Evolutionary conservation across 768 basidiomycete genomes (phyloP).

Genomic region (Tephrocybe rancida): DNA sequence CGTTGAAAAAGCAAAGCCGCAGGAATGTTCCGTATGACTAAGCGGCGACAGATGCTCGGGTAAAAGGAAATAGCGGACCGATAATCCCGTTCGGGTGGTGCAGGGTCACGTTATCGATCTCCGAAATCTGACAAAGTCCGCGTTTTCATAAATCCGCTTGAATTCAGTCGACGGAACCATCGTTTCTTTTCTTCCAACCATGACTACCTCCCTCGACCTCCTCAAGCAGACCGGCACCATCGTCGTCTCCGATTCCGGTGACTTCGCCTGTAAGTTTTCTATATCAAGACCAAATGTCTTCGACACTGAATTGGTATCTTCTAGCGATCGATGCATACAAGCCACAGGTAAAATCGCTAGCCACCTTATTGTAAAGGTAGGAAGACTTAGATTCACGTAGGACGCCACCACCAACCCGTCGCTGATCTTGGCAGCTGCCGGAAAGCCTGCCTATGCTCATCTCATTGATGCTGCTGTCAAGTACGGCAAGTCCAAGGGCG

Average conservation of each 20-base stretch:
- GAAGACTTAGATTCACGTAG: slow-evolving; percentile 40
- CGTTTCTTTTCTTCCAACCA: slow-evolving; percentile 33
- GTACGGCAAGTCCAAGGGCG: slow-evolving; percentile 81
- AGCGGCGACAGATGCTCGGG: too few species aligned
- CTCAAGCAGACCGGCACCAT: slow-evolving; percentile 93
- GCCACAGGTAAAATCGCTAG: slow-evolving; percentile 63
- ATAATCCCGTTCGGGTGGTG: not conserved
- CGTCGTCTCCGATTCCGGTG: slow-evolving; percentile 97
- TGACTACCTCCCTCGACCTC: slow-evolving; percentile 79
- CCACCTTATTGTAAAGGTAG: not conserved
- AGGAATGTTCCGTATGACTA: too few species aligned
- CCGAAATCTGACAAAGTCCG: slow-evolving; percentile 12
- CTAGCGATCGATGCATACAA: slow-evolving; percentile 95
- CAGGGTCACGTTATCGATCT: slow-evolving; percentile 16
- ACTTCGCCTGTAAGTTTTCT: slow-evolving; percentile 73
- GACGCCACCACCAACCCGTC: slow-evolving; percentile 99
- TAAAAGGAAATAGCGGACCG: not conserved
- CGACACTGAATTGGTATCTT: slow-evolving; percentile 5
- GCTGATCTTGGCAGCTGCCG: slow-evolving; percentile 89
- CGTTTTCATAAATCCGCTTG: slow-evolving; percentile 11
- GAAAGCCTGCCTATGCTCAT: slow-evolving; percentile 82
- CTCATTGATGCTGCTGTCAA: slow-evolving; percentile 77
- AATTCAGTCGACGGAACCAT: not conserved
- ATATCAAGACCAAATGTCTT: slow-evolving; percentile 23
- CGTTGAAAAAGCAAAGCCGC: too few species aligned